phyloP scores from a whole-genome alignment of 2,329 filamentous ascomycete species.

The Colletotrichum chrysophilum region DNA sequence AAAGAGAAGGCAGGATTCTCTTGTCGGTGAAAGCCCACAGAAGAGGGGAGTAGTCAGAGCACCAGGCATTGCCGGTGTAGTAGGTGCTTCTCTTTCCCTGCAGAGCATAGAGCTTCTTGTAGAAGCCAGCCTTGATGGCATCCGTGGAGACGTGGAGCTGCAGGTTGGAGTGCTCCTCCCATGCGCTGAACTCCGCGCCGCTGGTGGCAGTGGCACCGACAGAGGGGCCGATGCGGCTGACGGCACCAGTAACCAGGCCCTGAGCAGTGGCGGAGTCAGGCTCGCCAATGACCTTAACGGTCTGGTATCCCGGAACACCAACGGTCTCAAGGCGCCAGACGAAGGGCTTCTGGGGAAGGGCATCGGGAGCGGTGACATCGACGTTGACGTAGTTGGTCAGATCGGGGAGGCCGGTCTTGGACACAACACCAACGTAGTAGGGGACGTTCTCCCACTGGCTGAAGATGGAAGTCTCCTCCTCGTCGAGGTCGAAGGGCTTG shows the following conservation, averaged over 20 bases:
- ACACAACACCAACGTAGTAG: constrained; percentile 13
- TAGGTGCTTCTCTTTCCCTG: constrained; percentile 16
- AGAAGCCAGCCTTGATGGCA: constrained; percentile 16
- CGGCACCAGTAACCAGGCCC: background rate
- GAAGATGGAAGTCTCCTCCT: constrained; percentile 27
- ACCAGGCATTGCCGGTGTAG: constrained; percentile 16
- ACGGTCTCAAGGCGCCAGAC: constrained; percentile 22
- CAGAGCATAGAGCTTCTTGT: constrained; percentile 14
- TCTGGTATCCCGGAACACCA: constrained; percentile 24
- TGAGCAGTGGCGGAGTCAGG: constrained; percentile 3
- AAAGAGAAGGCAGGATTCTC: background rate
- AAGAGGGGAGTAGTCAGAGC: constrained; percentile 21
- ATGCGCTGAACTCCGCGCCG: background rate
- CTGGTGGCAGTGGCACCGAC: background rate
- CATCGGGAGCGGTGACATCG: constrained; percentile 10
- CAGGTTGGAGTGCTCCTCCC: constrained; percentile 11
- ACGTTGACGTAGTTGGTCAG: constrained; percentile 22
- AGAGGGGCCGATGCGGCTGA: background rate
- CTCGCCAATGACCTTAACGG: constrained; percentile 24
- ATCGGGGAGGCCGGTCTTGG: constrained; percentile 5
- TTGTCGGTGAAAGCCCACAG: constrained; percentile 21
- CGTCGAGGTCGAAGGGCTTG: constrained; percentile 28
- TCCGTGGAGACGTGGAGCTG: constrained; percentile 18
- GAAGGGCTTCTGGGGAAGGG: constrained; percentile 19
- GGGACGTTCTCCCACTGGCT: constrained; percentile 11